Conservation (phyloP, 257 asterid species). For the Jaltomata sinuosa region DNA sequence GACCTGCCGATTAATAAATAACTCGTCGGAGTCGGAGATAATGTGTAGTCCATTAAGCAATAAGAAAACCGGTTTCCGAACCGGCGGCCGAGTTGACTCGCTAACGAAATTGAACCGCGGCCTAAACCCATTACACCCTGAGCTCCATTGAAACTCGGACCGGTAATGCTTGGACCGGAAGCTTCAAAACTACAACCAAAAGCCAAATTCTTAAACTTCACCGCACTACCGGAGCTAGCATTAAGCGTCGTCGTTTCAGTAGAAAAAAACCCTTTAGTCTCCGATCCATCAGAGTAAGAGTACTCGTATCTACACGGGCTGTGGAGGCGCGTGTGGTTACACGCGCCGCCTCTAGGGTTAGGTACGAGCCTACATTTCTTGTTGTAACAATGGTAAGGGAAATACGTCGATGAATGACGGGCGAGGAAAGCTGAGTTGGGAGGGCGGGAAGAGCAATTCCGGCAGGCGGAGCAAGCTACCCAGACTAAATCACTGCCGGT, state of each 20-base stretch:
- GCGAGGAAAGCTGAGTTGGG: constrained; percentile 46
- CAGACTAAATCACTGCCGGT: constrained; percentile 92
- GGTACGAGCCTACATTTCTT: constrained; percentile 49
- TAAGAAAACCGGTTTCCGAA: constrained; percentile 69
- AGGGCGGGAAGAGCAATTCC: constrained; percentile 33
- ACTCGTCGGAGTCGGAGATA: constrained; percentile 69
- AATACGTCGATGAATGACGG: constrained; percentile 59
- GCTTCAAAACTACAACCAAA: constrained; percentile 70
- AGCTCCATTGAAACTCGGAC: constrained; percentile 55
- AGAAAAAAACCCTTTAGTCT: constrained; percentile 62
- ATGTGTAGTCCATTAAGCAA: constrained; percentile 67
- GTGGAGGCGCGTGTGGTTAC: constrained; percentile 69
- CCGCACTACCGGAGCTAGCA: constrained; percentile 29
- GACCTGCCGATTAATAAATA: constrained; percentile 52
- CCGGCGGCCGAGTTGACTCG: constrained; percentile 55
- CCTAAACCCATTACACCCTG: constrained; percentile 83
- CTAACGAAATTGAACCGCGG: constrained; percentile 61
- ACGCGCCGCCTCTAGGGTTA: constrained; percentile 27
- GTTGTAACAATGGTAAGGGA: constrained; percentile 60
- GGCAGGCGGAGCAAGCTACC: constrained; percentile 81
- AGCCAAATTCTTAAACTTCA: constrained; percentile 20
- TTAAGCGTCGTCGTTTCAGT: constrained; percentile 59
- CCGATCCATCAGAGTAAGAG: constrained; percentile 66
- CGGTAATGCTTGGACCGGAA: constrained; percentile 63
- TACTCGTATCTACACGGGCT: constrained; percentile 67